Conservation (phyloP, 805 yeast genomes). For the Jamesozyma spencerorum region DNA sequence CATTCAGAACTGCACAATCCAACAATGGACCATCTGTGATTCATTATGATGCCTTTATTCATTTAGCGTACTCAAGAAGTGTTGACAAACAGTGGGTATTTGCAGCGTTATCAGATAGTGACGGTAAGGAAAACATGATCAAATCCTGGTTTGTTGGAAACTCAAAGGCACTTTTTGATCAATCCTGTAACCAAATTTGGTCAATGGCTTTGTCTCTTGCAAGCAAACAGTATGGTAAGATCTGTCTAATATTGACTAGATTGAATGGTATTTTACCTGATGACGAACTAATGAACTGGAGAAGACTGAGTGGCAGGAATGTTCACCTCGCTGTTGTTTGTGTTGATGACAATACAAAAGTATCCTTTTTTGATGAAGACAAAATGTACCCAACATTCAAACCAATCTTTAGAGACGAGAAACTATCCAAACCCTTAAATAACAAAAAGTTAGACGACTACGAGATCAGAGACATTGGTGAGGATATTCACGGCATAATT, state of each 20-base stretch:
- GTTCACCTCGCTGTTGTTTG: slow-evolving; percentile 62
- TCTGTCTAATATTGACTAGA: slow-evolving; percentile 57
- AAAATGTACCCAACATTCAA: slow-evolving; percentile 29
- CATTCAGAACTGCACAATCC: slow-evolving; percentile 33
- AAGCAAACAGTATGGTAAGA: slow-evolving; percentile 38
- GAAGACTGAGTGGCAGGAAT: slow-evolving; percentile 52
- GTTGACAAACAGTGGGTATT: slow-evolving; percentile 75
- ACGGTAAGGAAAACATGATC: slow-evolving; percentile 52
- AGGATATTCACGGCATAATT: slow-evolving; percentile 47
- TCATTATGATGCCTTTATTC: slow-evolving; percentile 60
- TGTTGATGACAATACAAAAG: slow-evolving; percentile 50
- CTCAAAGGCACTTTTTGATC: slow-evolving; percentile 36
- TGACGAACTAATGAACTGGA: slow-evolving; percentile 75
- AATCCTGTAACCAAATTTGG: slow-evolving; percentile 62
- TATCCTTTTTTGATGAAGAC: slow-evolving; percentile 28
- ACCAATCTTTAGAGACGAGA: slow-evolving; percentile 26
- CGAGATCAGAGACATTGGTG: slow-evolving; percentile 40
- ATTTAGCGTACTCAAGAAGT: slow-evolving; percentile 77
- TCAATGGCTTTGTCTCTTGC: slow-evolving; percentile 42
- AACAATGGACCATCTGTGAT: slow-evolving; percentile 17
- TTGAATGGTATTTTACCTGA: slow-evolving; percentile 68
- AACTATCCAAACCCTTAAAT: slow-evolving; percentile 12
- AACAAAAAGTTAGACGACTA: slow-evolving; percentile 19
- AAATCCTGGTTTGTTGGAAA: slow-evolving; percentile 53
- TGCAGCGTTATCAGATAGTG: slow-evolving; percentile 85